Evolutionary conservation across 164 flowering plant species (phyloP), one percentile per base, ranked within the genome.

Genomic region (Vitis rotundifolia): DNA sequence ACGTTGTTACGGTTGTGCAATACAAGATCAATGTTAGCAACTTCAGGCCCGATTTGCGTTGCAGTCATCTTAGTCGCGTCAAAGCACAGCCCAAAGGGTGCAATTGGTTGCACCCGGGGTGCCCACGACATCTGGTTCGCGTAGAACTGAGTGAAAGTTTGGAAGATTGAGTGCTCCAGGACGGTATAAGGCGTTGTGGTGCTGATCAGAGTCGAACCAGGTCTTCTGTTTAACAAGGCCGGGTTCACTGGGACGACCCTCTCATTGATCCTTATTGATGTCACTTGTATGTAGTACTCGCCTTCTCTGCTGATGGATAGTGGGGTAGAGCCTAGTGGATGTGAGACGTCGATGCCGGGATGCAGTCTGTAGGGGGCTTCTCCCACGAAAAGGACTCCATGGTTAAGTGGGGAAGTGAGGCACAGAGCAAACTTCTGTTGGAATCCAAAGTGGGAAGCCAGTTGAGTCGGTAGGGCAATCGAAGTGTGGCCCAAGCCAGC

Each of bases 141-240:
- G 61, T 79, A 89, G 8, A 70, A 65, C 4, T 59, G 47, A 1
- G 63, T 49, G 9, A 86, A 2, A 3, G 83, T 67, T 11, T 49
- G 54, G 78, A 67, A 87, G 14, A 88, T 74, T 0, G 87, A 81
- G 64, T 51, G 61, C 10, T 85, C 73, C 28, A 86, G 67, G 9
- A 64, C 68, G 0, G 89, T 83, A 79, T 86, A 89, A 13, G 94
- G 88, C 11, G 18, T 53, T 0, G 77, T 78, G 1, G 91, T 88
- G 75, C 91, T 84, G 63, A 90, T 76, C 74, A 64, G 75, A 10
- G 88, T 77, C 7, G 84, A 78, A 5, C 81, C 79, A 2, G 29
- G 2, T 1, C 80, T 78, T 8, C 28, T 28, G 12, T 26, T 67
- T 2, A 76, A 57, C 19, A 78, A 53, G 8, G 79, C 8, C 1